phyloP scores from a whole-genome alignment of 192 early-diverging fungal genomes.

The Coemansia sp. region DNA sequence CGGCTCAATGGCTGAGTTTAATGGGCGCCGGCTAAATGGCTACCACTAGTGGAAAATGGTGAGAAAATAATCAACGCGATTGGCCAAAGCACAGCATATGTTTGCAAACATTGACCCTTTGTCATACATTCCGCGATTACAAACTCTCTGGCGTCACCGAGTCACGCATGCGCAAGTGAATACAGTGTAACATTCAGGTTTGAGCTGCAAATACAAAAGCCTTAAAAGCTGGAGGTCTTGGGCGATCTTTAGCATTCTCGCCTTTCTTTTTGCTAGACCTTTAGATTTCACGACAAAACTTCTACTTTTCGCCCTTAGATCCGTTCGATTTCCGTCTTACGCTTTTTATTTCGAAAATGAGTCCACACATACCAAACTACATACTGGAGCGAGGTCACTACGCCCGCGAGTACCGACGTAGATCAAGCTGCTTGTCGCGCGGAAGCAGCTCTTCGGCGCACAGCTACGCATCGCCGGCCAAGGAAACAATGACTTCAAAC shows the following conservation, averaged over 20 bases:
- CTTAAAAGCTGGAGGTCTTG: neutral
- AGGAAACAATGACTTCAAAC: neutral
- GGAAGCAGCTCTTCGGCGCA: conserved; percentile 32
- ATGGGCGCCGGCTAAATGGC: neutral
- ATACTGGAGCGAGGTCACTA: conserved; percentile 42
- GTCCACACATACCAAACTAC: conserved; percentile 28
- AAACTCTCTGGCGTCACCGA: neutral
- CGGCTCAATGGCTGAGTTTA: neutral
- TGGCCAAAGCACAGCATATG: neutral
- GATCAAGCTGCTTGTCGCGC: conserved; percentile 42
- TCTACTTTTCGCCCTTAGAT: neutral
- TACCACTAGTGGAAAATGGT: neutral
- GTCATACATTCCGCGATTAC: neutral
- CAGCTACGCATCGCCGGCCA: neutral
- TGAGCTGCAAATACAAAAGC: neutral
- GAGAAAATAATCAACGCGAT: neutral
- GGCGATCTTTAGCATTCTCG: neutral
- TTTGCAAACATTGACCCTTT: neutral
- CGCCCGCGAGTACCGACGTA: conserved; percentile 45
- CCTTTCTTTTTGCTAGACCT: neutral
- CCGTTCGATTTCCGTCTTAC: too few relatives aligned
- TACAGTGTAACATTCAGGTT: neutral
- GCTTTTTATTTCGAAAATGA: neutral
- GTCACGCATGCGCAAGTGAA: neutral
- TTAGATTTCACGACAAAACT: neutral